Percentiles rank a stretch among this genome's conserved stretches.
Evolutionary conservation across 202 grass and related monocot species (phyloP).

Genomic region (Elaeis oleifera): DNA sequence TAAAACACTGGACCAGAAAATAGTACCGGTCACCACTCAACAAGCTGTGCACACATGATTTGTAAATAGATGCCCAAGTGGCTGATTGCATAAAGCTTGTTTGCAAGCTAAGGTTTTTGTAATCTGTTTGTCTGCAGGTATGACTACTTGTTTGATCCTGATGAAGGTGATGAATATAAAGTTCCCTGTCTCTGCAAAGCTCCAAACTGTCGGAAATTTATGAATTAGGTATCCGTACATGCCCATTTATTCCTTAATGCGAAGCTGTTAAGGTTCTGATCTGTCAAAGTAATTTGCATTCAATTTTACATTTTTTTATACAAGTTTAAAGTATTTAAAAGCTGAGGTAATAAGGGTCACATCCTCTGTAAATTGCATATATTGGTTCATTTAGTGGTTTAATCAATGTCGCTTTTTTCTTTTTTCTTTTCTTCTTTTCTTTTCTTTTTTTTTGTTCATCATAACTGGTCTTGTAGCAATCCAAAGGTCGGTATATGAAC

Average conservation of each 20-base stretch:
- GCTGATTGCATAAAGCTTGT: neutral
- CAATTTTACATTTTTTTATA: constrained; percentile 28
- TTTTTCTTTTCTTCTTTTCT: neutral
- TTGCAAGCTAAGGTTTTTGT: constrained; percentile 15
- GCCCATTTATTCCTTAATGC: constrained; percentile 29
- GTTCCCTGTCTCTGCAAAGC: constrained; percentile 90
- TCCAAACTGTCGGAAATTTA: constrained; percentile 84
- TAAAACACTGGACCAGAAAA: no score
- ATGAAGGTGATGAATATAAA: constrained; percentile 91
- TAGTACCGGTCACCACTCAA: no score
- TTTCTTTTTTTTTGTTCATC: constrained; percentile 34
- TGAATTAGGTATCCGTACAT: constrained; percentile 73
- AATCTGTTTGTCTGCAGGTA: constrained; percentile 41
- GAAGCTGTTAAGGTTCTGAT: constrained; percentile 9
- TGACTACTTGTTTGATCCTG: constrained; percentile 94
- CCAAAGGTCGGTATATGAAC: no score
- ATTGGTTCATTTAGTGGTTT: neutral
- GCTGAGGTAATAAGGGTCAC: neutral
- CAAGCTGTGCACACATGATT: no score
- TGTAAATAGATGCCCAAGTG: no score
- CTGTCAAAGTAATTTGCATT: constrained; percentile 8
- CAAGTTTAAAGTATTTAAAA: constrained; percentile 40
- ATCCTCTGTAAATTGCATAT: constrained; percentile 12
- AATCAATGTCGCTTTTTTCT: neutral
- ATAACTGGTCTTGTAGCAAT: constrained; percentile 34